phyloP scores from a whole-genome alignment of 2,329 filamentous ascomycete species.

The Verticillium longisporum region DNA sequence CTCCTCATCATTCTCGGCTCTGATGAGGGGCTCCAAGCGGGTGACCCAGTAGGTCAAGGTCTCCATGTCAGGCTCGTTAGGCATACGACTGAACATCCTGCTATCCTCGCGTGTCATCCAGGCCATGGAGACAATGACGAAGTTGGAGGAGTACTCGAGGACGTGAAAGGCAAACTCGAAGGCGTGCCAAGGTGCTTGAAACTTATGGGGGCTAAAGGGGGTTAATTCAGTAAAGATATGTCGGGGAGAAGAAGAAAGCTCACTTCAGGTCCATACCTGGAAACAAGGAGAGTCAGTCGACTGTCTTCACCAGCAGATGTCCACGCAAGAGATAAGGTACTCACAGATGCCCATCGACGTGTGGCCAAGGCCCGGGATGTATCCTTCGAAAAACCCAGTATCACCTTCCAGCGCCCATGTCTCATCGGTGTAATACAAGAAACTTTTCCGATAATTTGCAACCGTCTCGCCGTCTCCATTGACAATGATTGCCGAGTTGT shows the following conservation, averaged over 20 bases:
- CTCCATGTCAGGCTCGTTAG: constrained; percentile 60
- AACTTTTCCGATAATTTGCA: constrained; percentile 54
- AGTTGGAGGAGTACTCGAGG: constrained; percentile 45
- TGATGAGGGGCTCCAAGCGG: constrained; percentile 59
- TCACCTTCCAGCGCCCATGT: constrained; percentile 48
- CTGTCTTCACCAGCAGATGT: no score
- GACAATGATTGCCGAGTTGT: constrained; percentile 48
- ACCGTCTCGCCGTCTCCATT: constrained; percentile 52
- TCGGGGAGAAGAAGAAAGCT: constrained; percentile 15
- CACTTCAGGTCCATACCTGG: constrained; percentile 54
- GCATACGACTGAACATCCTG: constrained; percentile 35
- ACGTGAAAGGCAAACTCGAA: constrained; percentile 48
- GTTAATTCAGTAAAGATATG: not conserved
- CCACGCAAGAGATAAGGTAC: not conserved
- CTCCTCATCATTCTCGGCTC: constrained; percentile 43
- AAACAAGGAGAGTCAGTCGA: not conserved
- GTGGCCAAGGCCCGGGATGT: constrained; percentile 34
- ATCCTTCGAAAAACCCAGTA: constrained; percentile 35
- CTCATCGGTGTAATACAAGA: constrained; percentile 51
- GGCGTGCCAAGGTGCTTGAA: constrained; percentile 27
- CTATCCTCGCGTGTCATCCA: constrained; percentile 60
- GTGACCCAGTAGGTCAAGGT: constrained; percentile 71
- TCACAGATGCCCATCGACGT: constrained; percentile 47
- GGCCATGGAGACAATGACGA: constrained; percentile 70
- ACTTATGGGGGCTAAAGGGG: constrained; percentile 26